phyloP scores from a whole-genome alignment of 495 filamentous ascomycete genomes.

The Apodospora peruviana region DNA sequence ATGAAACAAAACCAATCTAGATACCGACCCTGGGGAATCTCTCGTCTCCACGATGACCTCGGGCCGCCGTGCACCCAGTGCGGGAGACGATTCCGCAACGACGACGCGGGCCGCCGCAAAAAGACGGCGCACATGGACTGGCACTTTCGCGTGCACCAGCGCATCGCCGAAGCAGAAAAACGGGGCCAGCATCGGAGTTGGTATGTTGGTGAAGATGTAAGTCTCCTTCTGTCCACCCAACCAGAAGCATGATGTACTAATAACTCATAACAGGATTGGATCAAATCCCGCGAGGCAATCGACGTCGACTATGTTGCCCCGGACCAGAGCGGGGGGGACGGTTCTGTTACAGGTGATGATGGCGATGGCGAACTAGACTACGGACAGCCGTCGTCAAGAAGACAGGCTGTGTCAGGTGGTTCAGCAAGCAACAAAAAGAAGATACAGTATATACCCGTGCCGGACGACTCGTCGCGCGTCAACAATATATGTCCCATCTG shows the following conservation, averaged over 20 bases:
- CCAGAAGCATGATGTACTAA: constrained; percentile 12
- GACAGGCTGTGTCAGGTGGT: not conserved
- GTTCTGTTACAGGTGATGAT: not conserved
- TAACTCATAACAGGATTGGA: constrained; percentile 66
- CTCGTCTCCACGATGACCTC: constrained; percentile 66
- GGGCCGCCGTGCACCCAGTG: constrained; percentile 87
- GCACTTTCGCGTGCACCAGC: constrained; percentile 93
- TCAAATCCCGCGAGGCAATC: constrained; percentile 68
- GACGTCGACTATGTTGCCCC: constrained; percentile 53
- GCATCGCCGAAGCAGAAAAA: constrained; percentile 73
- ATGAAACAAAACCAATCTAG: no score
- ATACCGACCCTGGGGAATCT: no score
- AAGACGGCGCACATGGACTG: constrained; percentile 96
- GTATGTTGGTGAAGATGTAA: constrained; percentile 77
- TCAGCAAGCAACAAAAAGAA: constrained; percentile 36
- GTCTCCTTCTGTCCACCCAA: not conserved
- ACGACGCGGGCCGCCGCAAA: constrained; percentile 70
- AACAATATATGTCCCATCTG: constrained; percentile 84
- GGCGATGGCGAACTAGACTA: constrained; percentile 7
- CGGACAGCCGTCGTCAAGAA: no score
- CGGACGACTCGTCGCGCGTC: constrained; percentile 57
- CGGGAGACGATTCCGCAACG: constrained; percentile 75
- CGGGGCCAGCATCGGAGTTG: constrained; percentile 83
- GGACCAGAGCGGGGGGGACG: not conserved
- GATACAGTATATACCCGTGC: constrained; percentile 73